Conservation (phyloP, 139 green algal species). For the Parachlorella kessleri region DNA sequence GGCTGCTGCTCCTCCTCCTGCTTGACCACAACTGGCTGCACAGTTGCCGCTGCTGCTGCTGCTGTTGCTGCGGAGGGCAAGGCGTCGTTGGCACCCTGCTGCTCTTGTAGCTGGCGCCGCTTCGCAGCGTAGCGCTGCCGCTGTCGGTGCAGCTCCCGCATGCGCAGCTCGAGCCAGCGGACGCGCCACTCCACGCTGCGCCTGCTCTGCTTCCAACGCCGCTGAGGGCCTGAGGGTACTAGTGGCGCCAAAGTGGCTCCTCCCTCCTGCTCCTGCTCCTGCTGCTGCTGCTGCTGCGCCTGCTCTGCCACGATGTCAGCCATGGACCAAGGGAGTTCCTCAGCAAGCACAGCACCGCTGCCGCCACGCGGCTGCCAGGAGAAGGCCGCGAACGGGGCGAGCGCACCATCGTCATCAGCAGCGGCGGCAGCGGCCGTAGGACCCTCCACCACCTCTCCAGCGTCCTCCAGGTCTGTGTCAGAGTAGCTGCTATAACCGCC, state of each 20-base stretch:
- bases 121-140: slow-evolving; percentile 11
- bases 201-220: slow-evolving; percentile 5
- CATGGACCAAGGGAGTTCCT: no score
- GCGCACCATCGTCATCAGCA: no score
- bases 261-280: not conserved
- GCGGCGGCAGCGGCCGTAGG: slow-evolving; percentile 11
- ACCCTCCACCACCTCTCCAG: no score
- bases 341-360: no score
- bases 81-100: not conserved
- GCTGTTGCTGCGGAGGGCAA: not conserved
- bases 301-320: no score
- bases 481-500: slow-evolving; percentile 49
- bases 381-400: no score
- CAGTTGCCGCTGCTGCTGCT: slow-evolving; percentile 10
- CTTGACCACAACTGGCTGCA: not conserved
- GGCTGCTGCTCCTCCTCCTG: not conserved
- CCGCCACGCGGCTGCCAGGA: no score
- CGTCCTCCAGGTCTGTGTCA: slow-evolving; percentile 41
- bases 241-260: not conserved
- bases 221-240: not conserved
- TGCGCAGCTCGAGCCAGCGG: slow-evolving; percentile 51
- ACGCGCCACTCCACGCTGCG: slow-evolving; percentile 45
- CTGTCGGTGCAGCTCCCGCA: slow-evolving; percentile 40
- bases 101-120: slow-evolving; percentile 5
- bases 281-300: not conserved